Evolutionary conservation across 768 basidiomycete genomes (phyloP).

Genomic region (Mycena rosella): DNA sequence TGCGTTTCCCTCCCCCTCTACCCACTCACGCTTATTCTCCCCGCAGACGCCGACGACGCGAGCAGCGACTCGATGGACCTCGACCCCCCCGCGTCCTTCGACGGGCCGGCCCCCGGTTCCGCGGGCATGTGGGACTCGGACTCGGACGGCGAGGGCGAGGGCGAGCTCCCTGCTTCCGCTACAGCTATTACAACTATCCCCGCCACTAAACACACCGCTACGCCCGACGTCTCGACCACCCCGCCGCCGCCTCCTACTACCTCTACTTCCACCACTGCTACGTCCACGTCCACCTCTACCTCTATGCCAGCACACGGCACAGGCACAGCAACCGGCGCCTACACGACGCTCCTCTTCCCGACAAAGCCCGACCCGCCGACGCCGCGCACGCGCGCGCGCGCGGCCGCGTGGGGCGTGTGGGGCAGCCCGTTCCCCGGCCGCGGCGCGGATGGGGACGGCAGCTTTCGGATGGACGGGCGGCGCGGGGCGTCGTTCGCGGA

Average conservation of each 20-base stretch:
- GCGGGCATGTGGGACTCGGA: slow-evolving; percentile 11
- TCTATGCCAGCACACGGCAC: background rate
- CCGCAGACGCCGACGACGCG: background rate
- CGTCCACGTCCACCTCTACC: background rate
- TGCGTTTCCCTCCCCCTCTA: background rate
- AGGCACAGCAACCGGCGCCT: background rate
- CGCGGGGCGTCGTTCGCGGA: background rate
- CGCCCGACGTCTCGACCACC: background rate
- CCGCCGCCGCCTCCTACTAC: background rate
- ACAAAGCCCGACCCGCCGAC: slow-evolving; percentile 63
- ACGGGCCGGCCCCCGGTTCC: slow-evolving; percentile 15
- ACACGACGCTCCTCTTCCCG: slow-evolving; percentile 41
- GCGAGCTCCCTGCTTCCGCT: background rate
- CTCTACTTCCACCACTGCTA: background rate
- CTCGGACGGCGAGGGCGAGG: slow-evolving; percentile 30
- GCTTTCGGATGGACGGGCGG: slow-evolving; percentile 36
- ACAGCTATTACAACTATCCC: background rate
- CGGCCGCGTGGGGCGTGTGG: slow-evolving; percentile 63
- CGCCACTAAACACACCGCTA: background rate
- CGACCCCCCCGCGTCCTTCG: slow-evolving; percentile 29
- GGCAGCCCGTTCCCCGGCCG: slow-evolving; percentile 30
- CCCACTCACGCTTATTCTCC: background rate
- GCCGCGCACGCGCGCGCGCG: slow-evolving; percentile 48
- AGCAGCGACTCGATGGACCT: slow-evolving; percentile 36
- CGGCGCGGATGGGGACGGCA: slow-evolving; percentile 20